Base-by-base conservation (phyloP, 2,329 filamentous ascomycete species). In the Paecilomyces dactylethromorphus region DNA sequence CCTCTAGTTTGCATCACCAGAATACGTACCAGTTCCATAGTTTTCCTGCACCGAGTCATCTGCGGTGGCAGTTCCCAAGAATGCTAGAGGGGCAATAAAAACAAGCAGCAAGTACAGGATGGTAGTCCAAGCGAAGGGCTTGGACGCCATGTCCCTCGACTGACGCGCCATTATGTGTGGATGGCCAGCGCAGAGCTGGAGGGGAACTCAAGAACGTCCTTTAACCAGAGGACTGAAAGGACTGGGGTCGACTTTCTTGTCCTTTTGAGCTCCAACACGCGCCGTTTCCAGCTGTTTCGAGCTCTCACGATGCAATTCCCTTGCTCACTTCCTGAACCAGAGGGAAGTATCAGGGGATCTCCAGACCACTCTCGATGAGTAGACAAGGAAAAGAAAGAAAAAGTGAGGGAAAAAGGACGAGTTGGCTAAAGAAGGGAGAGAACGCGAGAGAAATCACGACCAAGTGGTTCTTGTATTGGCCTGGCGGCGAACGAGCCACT, bases 51-150 rank as follows among this genome's bases (percentile, higher is more conserved):
- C 62, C 58, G 81, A 76, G 62, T 88, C 86, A 62, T 88, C 85
- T 62, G 88, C 93, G 66, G 87, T 84, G 67, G 83, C 87, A 64
- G 83, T 83, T 78, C 89, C 87, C 67, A 96, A 85, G 73, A 97
- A 88, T 65, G 92, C 89, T 72, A 96, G 83, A 67, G 92, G 92
- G 65, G 89, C 84, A 69, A 87, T 86, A 71, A 99, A 90, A 66
- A 97, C 86, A 65, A 96, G 86, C 74, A 91, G 86, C 70, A 97
- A 88, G 82, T 96, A 97, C 81, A 92, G 88, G 78, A 96, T 82
- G 75, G 94, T 85, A 80, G 85, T 91, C 92, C 84, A 97, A 82
- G 87, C 88, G 81, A 81, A 92, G 75, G 83, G 86, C 83, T 84
- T 88, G 81, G 79, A 85, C 82, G 81, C 84, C 82, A 81, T 84